Evolutionary conservation across 2,329 filamentous ascomycete genomes (phyloP).

Genomic region (Trichoderma koningiopsis): DNA sequence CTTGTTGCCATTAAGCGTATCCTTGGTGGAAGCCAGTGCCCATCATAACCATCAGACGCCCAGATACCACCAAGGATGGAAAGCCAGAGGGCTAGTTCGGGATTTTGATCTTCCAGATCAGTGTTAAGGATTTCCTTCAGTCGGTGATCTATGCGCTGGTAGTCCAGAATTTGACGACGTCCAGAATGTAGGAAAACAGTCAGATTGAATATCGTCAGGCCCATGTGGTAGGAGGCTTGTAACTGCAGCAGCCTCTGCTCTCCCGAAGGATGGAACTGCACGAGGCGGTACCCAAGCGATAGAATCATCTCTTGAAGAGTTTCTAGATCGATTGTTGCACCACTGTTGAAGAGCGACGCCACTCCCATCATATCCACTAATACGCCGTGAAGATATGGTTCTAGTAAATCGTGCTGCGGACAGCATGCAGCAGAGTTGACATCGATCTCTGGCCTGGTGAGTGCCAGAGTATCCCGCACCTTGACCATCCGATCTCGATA

Average conservation of each 20-base stretch:
- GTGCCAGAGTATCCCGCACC: background rate
- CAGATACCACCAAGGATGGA: constrained; percentile 26
- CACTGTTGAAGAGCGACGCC: background rate
- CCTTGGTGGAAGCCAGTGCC: background rate
- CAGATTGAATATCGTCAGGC: constrained; percentile 22
- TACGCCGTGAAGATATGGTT: background rate
- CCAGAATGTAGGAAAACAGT: constrained; percentile 24
- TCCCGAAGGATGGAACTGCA: background rate
- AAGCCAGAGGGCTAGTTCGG: constrained; percentile 24
- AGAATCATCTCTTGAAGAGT: background rate
- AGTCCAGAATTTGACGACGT: constrained; percentile 20
- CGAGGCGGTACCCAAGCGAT: background rate
- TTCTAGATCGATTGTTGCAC: background rate
- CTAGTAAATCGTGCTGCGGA: background rate
- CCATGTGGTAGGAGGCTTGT: constrained; percentile 20
- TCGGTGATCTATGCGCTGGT: background rate
- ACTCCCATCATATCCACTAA: background rate
- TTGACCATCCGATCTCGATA: constrained; percentile 26
- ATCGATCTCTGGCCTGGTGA: constrained; percentile 11
- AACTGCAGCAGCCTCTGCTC: background rate
- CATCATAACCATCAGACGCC: constrained; percentile 9
- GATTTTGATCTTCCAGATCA: background rate
- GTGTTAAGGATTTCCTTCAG: background rate
- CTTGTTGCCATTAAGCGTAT: background rate
- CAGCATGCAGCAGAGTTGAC: background rate